Evolutionary conservation across 768 basidiomycete genomes (phyloP).

Genomic region (Brasilioporus rufonigricans): DNA sequence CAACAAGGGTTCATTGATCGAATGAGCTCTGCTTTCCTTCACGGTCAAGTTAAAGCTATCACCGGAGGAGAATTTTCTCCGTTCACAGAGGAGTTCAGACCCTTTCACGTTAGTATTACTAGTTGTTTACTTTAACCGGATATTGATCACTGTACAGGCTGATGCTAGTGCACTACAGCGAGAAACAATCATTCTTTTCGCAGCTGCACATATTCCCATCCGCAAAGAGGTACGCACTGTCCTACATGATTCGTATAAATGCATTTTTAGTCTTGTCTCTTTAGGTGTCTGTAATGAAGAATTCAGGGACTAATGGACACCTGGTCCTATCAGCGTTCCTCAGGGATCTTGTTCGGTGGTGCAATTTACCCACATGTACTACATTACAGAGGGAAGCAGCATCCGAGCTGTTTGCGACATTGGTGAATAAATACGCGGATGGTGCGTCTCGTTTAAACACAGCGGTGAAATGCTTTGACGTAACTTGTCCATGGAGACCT

Average conservation of each 20-base stretch:
- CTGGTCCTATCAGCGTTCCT: constrained; percentile 50
- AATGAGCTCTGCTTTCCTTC: constrained; percentile 40
- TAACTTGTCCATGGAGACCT: constrained; percentile 39
- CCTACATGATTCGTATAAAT: neutral
- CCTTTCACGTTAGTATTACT: constrained; percentile 47
- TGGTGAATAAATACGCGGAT: constrained; percentile 76
- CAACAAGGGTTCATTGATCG: constrained; percentile 57
- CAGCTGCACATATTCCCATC: constrained; percentile 62
- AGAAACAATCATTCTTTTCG: constrained; percentile 64
- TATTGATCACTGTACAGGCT: constrained; percentile 11
- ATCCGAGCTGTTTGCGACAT: constrained; percentile 55
- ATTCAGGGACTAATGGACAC: constrained; percentile 38
- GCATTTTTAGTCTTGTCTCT: neutral
- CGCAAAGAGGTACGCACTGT: constrained; percentile 55
- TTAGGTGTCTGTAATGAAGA: constrained; percentile 40
- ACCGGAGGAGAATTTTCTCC: constrained; percentile 52
- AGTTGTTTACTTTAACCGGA: neutral
- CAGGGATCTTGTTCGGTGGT: constrained; percentile 57
- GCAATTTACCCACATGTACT: constrained; percentile 44
- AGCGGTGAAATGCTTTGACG: neutral
- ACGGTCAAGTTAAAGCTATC: constrained; percentile 46
- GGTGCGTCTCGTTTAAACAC: constrained; percentile 41
- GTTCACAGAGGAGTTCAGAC: constrained; percentile 37
- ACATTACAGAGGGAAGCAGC: constrained; percentile 54
- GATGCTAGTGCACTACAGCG: constrained; percentile 41